A percentile compares a stretch with the other conserved stretches of the same genome.
These are phyloP conservation scores for Agaricus blazei DNA, from an alignment of 768 basidiomycete genomes.

Conservation along the genomic window DNA sequence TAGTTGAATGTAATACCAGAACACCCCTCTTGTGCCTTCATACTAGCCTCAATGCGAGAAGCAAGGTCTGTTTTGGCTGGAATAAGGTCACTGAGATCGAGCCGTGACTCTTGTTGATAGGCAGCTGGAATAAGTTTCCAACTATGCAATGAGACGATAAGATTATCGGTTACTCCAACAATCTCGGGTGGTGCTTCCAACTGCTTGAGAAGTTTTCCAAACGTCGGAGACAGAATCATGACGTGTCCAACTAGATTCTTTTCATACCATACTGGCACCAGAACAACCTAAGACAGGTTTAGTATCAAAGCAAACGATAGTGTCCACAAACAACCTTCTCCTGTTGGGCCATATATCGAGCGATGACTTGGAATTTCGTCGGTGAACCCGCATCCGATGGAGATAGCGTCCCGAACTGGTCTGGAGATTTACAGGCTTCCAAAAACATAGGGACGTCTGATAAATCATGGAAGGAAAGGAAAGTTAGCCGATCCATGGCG, in stretches of 20 bases:
- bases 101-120: slow-evolving; percentile 4
- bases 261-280: slow-evolving; percentile 44
- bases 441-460: slow-evolving; percentile 43
- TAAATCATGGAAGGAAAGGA: slow-evolving; percentile 39
- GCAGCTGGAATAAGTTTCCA: slow-evolving; percentile 3
- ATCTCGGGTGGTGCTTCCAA: slow-evolving; percentile 39
- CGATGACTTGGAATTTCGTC: slow-evolving; percentile 7
- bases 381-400: slow-evolving; percentile 8
- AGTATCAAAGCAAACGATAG: background rate
- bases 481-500: slow-evolving; percentile 4
- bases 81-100: slow-evolving; percentile 1
- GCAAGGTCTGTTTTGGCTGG: background rate
- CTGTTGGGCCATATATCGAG: slow-evolving; percentile 36
- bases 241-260: slow-evolving; percentile 44
- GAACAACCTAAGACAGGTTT: slow-evolving; percentile 35
- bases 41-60: background rate
- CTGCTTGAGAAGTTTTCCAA: slow-evolving; percentile 24
- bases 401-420: slow-evolving; percentile 48
- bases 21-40: background rate
- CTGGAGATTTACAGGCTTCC: slow-evolving; percentile 40
- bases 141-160: slow-evolving; percentile 6
- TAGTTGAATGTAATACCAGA: background rate
- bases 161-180: background rate
- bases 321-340: slow-evolving; percentile 34
- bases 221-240: slow-evolving; percentile 28